Conservation (phyloP, 306 rosid genomes). For the cucumber (Cucumis sativus) region DNA sequence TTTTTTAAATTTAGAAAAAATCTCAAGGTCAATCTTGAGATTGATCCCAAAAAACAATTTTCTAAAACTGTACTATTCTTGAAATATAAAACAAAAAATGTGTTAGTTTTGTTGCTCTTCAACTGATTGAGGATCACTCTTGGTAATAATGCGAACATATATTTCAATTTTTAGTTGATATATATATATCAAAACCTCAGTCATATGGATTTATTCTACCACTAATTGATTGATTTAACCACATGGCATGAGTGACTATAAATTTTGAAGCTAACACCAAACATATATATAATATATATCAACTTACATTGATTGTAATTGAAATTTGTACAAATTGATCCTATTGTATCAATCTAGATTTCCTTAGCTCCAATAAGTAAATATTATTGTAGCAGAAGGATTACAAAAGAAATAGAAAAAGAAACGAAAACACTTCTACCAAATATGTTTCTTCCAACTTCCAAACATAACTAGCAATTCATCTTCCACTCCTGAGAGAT, state of each 20-base stretch:
- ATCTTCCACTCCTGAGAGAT: conserved; percentile 18
- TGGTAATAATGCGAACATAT: no score
- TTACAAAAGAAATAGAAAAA: neutral
- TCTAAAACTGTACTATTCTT: no score
- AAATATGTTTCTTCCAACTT: neutral
- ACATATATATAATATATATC: neutral
- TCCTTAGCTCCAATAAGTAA: neutral
- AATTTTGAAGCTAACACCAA: conserved; percentile 1
- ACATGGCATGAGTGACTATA: neutral
- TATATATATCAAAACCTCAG: no score
- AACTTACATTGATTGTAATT: neutral
- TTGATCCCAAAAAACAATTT: no score
- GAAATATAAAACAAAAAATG: no score
- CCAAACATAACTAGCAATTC: neutral
- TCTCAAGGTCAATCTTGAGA: no score
- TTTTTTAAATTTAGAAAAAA: no score
- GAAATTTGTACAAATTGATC: neutral
- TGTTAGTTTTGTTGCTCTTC: no score
- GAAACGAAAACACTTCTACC: conserved; percentile 2
- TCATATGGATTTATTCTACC: no score
- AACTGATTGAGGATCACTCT: no score
- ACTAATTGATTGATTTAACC: no score
- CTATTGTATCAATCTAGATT: neutral
- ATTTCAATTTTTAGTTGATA: no score
- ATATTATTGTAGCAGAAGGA: neutral